Conservation (phyloP, 306 rosid species). For the Rosa rugosa region DNA sequence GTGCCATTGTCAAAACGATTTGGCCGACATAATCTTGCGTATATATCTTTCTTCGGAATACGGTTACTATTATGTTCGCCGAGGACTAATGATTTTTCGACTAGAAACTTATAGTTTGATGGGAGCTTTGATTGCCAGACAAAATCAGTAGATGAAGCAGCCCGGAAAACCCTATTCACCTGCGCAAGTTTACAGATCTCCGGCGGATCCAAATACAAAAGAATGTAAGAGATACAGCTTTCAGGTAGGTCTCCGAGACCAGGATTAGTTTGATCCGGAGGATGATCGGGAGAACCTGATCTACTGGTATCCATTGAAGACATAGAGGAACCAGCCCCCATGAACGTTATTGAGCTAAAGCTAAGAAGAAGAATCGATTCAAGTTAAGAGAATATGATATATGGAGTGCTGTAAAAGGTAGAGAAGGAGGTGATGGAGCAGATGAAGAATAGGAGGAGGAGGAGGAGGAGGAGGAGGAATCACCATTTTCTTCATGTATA, state of each 20-base stretch:
- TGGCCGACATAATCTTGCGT: constrained; percentile 50
- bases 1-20: constrained; percentile 58
- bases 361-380: not conserved
- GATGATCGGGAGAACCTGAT: constrained; percentile 11
- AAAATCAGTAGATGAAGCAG: constrained; percentile 73
- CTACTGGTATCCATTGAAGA: not conserved
- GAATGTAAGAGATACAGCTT: constrained; percentile 53
- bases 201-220: constrained; percentile 56
- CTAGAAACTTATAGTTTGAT: constrained; percentile 42
- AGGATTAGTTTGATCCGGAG: constrained; percentile 18
- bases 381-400: constrained; percentile 4
- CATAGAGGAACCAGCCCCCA: constrained; percentile 63
- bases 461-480: constrained; percentile 23
- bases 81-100: constrained; percentile 20
- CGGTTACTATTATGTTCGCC: constrained; percentile 6
- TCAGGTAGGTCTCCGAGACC: constrained; percentile 70
- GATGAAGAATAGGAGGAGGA: constrained; percentile 24
- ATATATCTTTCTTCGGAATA: constrained; percentile 55
- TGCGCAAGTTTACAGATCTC: constrained; percentile 70
- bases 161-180: constrained; percentile 49
- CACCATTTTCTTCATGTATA: constrained; percentile 28
- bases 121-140: constrained; percentile 80
- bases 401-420: constrained; percentile 25
- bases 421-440: constrained; percentile 35
- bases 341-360: constrained; percentile 10